Base-by-base conservation (phyloP, 1,284 basidiomycete species). In the Fomitiporia mediterranea region DNA sequence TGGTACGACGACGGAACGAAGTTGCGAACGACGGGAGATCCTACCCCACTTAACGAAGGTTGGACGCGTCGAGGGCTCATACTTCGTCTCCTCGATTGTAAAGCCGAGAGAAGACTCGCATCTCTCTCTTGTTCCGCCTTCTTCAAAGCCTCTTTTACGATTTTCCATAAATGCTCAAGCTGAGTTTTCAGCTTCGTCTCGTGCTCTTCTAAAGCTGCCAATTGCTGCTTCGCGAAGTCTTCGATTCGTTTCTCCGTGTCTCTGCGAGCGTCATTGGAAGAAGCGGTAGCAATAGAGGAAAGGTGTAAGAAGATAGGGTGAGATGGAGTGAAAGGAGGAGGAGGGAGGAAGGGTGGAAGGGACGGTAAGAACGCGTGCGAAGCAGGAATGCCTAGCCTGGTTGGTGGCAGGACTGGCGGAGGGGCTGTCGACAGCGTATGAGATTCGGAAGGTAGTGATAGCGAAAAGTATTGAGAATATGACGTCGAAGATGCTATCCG, bases 261-360 rank as follows among this genome's bases (percentile, higher is more conserved):
- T 27, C 74, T 68, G 55, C 86, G 79, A 51, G 83, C 68, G 47
- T 69, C 72, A 37, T 81, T 70, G 0, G 87, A 87, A 62, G 79
- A 71, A 35, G 74, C 69, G 17, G 70, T 67, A 21, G 87, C 88
- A 53, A 83, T 64, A 30, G 77, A 74, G 30, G 84, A 77, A 32
- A 91, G 73, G 65, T 85, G 79, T 34, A 73, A 61, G 65, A 90
- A 91, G 42, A 84, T 80, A 6, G 82, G 80, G 63, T 91, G 86
- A 21, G 82, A 82, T 11, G 89, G 83, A 0, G 85, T 82, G 68
- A 88, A 90, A 8, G 89, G 88, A 15, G 85, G 80, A 19, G 86
- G 86, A 28, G 82, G 79, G 66, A 90, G 86, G 28, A 91, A 69
- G 2, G 84, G 74, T 40, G 73, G 74, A 65, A 79, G 94, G 73